Base-by-base conservation (phyloP, 1,284 basidiomycete species). In the Lignosus rhinocerotis region DNA sequence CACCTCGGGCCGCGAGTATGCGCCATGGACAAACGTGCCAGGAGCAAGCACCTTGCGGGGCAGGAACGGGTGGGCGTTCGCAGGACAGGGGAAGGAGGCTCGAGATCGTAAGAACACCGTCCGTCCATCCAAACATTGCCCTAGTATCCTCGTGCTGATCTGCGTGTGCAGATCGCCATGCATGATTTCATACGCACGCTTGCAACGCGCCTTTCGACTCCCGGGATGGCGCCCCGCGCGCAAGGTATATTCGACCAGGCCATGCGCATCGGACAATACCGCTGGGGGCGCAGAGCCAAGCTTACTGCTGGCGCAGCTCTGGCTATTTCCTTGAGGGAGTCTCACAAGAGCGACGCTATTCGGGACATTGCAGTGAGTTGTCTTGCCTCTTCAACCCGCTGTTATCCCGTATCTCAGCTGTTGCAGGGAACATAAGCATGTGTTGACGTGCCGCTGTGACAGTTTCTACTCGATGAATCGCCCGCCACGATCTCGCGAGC, bases 201-300 rank as follows among this genome's bases (percentile, higher is more conserved):
- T 34, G 78, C 86, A 53, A 72, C 74, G 48, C 82, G 81, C 65
- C 75, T 89, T 34, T 79, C 79, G 59, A 78, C 77, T 59, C 72
- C 82, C 56, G 84, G 83, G 67, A 73, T 84, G 62, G 76, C 83
- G 58, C 75, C 80, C 65, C 87, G 89, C 62, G 84, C 86, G 5
- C 79, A 80, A 60, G 77, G 76, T 53, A 73, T 92, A 21, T 90
- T 90, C 72, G 80, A 82, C 71, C 83, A 85, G 64, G 82, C 82
- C 21, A 88, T 85, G 81, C 60, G 72, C 31, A 75, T 75, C 39
- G 82, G 80, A 16, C 70, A 74, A 9, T 86, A 83, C 67, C 80
- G 81, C 32, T 92, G 89, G 88, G 90, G 89, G 32, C 78, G 81
- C 49, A 84, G 78, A 64, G 86, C 89, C 16, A 87, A 81, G 70